Conservation (phyloP, 306 rosid species). For the Medicago arabica region DNA sequence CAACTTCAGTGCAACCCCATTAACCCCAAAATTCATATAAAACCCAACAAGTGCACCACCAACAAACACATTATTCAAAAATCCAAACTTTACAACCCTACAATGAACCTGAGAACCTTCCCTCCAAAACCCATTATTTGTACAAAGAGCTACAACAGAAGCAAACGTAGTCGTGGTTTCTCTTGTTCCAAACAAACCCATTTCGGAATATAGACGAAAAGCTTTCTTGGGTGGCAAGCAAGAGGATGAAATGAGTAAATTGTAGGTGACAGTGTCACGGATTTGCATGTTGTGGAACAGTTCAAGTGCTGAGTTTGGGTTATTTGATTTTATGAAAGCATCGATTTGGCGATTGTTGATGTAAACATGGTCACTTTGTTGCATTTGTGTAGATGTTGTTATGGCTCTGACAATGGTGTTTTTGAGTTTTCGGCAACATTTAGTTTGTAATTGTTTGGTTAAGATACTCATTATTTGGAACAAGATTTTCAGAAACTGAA, state of each 20-base stretch:
- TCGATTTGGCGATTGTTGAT: conserved; percentile 57
- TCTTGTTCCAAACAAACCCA: conserved; percentile 58
- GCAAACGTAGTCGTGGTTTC: conserved; percentile 68
- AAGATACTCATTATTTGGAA: no score
- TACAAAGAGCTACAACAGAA: conserved; percentile 60
- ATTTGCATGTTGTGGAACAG: conserved; percentile 62
- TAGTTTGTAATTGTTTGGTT: neutral
- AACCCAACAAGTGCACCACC: conserved; percentile 65
- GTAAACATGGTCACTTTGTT: conserved; percentile 43
- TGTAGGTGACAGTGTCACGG: conserved; percentile 72
- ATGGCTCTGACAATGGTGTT: neutral
- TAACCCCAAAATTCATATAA: conserved; percentile 55
- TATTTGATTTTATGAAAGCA: conserved; percentile 46
- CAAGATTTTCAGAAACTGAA: no score
- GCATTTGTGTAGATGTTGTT: neutral
- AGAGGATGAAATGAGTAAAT: conserved; percentile 67
- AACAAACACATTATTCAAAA: conserved; percentile 57
- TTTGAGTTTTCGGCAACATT: neutral
- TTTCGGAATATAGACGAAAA: conserved; percentile 60
- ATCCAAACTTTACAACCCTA: conserved; percentile 67
- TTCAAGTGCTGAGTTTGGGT: conserved; percentile 53
- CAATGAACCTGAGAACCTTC: conserved; percentile 81
- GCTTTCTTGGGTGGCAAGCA: conserved; percentile 49
- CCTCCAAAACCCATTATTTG: conserved; percentile 44
- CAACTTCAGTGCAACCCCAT: conserved; percentile 56